Percentiles rank a stretch among this genome's conserved stretches.
phyloP scores from a whole-genome alignment of 768 basidiomycete genomes.

The Termitomyces sp. region DNA sequence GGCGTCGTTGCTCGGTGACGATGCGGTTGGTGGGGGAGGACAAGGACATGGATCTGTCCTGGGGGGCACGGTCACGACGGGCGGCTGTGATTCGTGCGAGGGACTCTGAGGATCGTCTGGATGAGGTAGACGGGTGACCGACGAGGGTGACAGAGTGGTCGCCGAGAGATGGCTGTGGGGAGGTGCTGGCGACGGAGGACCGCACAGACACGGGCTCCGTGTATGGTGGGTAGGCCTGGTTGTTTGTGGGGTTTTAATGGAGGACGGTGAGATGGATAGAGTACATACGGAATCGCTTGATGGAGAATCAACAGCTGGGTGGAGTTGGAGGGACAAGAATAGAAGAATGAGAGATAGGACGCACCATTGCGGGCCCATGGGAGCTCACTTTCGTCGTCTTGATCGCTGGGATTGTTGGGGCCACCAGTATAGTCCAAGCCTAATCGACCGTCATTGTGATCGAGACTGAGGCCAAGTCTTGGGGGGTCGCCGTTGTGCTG shows the following conservation, averaged over 20 bases:
- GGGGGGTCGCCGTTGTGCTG: slow-evolving; percentile 15
- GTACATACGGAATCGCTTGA: slow-evolving; percentile 13
- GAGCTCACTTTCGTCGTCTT: slow-evolving; percentile 50
- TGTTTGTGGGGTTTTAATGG: slow-evolving; percentile 11
- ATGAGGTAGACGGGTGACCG: slow-evolving; percentile 21
- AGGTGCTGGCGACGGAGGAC: slow-evolving; percentile 27
- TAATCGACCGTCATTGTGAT: slow-evolving; percentile 54
- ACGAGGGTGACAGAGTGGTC: slow-evolving; percentile 26
- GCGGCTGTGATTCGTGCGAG: slow-evolving; percentile 42
- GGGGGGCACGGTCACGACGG: slow-evolving; percentile 55
- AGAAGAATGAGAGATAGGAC: no score
- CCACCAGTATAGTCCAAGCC: slow-evolving; percentile 48
- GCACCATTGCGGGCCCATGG: slow-evolving; percentile 51
- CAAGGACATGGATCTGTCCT: slow-evolving; percentile 78
- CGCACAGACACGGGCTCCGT: slow-evolving; percentile 51
- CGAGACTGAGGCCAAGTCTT: slow-evolving; percentile 38
- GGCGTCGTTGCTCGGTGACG: slow-evolving; percentile 24
- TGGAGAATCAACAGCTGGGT: slow-evolving; percentile 3
- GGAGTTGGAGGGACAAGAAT: no score
- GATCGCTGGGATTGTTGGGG: slow-evolving; percentile 36
- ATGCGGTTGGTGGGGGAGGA: slow-evolving; percentile 53
- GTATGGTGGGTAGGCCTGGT: slow-evolving; percentile 52
- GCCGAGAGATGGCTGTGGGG: slow-evolving; percentile 37
- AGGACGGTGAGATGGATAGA: background rate
- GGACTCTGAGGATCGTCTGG: slow-evolving; percentile 71